Evolutionary conservation across 2,329 filamentous ascomycete genomes (phyloP).

Genomic region (Cordyceps cateniannulata): DNA sequence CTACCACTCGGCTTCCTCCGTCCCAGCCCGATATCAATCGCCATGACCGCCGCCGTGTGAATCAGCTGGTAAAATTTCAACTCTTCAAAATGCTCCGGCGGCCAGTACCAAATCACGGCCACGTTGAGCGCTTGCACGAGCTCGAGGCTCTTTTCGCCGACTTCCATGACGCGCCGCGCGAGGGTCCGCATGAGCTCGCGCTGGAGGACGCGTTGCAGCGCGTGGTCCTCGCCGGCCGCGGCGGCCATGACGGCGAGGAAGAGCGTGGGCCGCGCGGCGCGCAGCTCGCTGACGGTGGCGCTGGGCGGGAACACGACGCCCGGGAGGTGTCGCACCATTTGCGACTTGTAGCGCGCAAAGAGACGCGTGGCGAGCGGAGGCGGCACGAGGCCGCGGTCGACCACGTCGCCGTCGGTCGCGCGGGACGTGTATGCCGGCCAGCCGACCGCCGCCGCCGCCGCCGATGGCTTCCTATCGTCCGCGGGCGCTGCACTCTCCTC

Average conservation of each 20-base stretch:
- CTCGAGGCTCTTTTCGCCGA: constrained; percentile 76
- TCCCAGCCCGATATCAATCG: constrained; percentile 74
- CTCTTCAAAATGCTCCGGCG: constrained; percentile 76
- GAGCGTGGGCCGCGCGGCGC: constrained; percentile 54
- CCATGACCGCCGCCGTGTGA: constrained; percentile 75
- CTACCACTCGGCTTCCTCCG: constrained; percentile 23
- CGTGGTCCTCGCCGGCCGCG: constrained; percentile 50
- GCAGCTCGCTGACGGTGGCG: constrained; percentile 48
- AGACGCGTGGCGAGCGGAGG: constrained; percentile 48
- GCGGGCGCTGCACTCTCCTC: not conserved
- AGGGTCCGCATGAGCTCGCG: constrained; percentile 66
- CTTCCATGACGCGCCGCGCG: constrained; percentile 66
- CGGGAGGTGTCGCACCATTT: constrained; percentile 56
- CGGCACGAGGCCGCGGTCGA: constrained; percentile 55
- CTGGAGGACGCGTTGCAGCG: constrained; percentile 55
- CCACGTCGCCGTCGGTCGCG: constrained; percentile 37
- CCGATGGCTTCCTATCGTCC: constrained; percentile 5
- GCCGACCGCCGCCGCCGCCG: constrained; percentile 10
- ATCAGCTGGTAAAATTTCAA: constrained; percentile 86
- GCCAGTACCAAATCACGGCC: constrained; percentile 76
- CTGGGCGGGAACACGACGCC: constrained; percentile 52
- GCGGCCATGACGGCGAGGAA: constrained; percentile 67
- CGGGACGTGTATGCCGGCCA: constrained; percentile 18
- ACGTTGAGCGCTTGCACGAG: constrained; percentile 74
- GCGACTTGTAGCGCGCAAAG: constrained; percentile 51